A percentile compares a stretch with the other conserved stretches of the same genome.
These are phyloP conservation scores for Penicillium digitatum DNA, from an alignment of 2,329 filamentous ascomycete species.

Conservation along the genomic window DNA sequence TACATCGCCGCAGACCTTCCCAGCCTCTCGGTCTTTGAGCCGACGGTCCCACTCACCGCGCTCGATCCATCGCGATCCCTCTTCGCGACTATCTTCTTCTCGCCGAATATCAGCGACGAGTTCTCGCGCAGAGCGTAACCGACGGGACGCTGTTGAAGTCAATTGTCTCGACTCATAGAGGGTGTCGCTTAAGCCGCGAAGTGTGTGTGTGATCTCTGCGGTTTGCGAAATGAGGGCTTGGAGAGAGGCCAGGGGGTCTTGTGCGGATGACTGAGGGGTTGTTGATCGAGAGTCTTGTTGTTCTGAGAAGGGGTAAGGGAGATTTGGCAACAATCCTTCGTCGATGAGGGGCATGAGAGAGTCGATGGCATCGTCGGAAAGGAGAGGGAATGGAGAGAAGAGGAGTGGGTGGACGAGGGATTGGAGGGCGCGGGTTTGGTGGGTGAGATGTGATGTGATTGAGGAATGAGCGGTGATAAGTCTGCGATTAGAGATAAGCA, in stretches of 20 bases:
- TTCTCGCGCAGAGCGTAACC: conserved; percentile 76
- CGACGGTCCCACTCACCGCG: conserved; percentile 78
- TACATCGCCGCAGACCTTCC: conserved; percentile 77
- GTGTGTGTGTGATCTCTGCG: conserved; percentile 68
- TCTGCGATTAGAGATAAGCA: conserved; percentile 32
- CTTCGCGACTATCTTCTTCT: conserved; percentile 77
- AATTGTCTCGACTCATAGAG: conserved; percentile 92
- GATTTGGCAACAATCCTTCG: conserved; percentile 48
- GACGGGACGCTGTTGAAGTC: conserved; percentile 72
- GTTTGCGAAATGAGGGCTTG: conserved; percentile 67
- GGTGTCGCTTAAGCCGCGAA: conserved; percentile 84
- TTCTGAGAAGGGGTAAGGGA: conserved; percentile 48
- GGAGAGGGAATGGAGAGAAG: conserved; percentile 53
- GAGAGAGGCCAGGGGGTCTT: conserved; percentile 60
- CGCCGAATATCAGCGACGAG: conserved; percentile 78
- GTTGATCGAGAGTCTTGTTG: conserved; percentile 28
- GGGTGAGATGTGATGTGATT: conserved; percentile 56
- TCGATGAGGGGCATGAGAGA: conserved; percentile 55
- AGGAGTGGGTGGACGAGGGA: conserved; percentile 56
- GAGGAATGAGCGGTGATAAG: conserved; percentile 57
- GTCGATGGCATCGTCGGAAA: conserved; percentile 53
- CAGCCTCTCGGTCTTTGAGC: conserved; percentile 73
- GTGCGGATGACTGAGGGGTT: conserved; percentile 28
- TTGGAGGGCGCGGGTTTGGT: conserved; percentile 59
- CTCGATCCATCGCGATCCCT: conserved; percentile 76